Conservation (phyloP, 192 early-diverging fungal species). For the Backusella westeae region DNA sequence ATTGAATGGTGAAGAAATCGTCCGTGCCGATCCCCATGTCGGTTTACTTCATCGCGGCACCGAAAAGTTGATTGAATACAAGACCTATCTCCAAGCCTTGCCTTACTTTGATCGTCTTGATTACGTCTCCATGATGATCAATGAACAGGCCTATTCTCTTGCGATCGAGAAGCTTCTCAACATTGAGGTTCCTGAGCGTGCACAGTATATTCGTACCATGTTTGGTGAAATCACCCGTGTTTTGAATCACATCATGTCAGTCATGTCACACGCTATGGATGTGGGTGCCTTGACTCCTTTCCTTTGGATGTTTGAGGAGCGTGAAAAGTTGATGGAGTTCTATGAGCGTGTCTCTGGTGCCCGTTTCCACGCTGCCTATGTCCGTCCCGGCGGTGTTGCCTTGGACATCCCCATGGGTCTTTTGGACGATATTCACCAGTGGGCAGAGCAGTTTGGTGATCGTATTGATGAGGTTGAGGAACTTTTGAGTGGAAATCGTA, state of each 20-base stretch:
- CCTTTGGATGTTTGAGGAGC: constrained; percentile 99
- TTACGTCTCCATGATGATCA: constrained; percentile 99
- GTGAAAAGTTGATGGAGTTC: constrained; percentile 98
- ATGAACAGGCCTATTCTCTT: constrained; percentile 96
- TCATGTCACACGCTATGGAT: constrained; percentile 96
- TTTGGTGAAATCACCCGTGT: constrained; percentile 98
- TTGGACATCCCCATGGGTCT: constrained; percentile 91
- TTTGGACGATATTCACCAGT: constrained; percentile 93
- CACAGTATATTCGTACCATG: constrained; percentile 95
- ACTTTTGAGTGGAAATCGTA: constrained; percentile 87
- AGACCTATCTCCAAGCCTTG: constrained; percentile 95
- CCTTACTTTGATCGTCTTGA: constrained; percentile 99
- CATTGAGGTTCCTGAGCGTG: constrained; percentile 91
- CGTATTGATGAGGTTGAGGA: constrained; percentile 96
- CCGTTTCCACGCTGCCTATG: constrained; percentile 96
- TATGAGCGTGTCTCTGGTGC: constrained; percentile 99
- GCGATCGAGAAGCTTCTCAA: constrained; percentile 98
- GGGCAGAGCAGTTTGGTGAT: constrained; percentile 87
- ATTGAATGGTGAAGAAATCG: constrained; percentile 87
- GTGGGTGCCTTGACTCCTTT: constrained; percentile 98
- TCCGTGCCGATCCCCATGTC: constrained; percentile 95
- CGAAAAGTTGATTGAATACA: constrained; percentile 99
- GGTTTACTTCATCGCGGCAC: constrained; percentile 97
- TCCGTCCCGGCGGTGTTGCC: constrained; percentile 94
- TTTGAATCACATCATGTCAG: constrained; percentile 98